Conservation (phyloP, 805 yeast genomes). For the Nakazawaea laoshanensis region DNA sequence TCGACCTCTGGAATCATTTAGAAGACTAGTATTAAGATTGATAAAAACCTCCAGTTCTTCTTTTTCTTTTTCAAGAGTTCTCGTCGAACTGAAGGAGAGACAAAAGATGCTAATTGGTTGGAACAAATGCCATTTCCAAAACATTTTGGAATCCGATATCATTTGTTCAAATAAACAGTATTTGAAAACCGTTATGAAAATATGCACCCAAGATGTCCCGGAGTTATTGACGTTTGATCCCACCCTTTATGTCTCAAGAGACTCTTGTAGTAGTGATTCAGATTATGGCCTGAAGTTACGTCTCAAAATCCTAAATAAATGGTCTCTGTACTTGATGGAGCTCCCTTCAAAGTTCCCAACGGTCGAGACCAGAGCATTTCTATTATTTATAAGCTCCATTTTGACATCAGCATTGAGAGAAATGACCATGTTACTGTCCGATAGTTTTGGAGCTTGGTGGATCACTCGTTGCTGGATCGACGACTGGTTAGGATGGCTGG, state of each 20-base stretch:
- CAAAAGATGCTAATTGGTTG: constrained; percentile 40
- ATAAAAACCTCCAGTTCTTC: constrained; percentile 37
- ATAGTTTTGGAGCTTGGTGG: constrained; percentile 71
- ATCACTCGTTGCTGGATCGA: constrained; percentile 67
- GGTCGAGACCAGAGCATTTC: constrained; percentile 47
- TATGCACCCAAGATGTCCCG: constrained; percentile 28
- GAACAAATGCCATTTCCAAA: constrained; percentile 30
- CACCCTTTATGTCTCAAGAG: too few relatives aligned
- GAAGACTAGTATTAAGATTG: constrained; percentile 43
- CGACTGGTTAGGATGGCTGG: constrained; percentile 61
- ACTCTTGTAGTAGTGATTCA: constrained; percentile 10
- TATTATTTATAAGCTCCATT: constrained; percentile 43
- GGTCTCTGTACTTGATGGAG: constrained; percentile 27
- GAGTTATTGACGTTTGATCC: constrained; percentile 18
- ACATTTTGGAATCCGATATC: constrained; percentile 10
- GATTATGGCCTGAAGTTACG: background rate
- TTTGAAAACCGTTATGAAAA: constrained; percentile 21
- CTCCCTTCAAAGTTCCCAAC: constrained; percentile 35
- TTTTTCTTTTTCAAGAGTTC: constrained; percentile 5
- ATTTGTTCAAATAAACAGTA: constrained; percentile 15
- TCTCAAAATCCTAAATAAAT: constrained; percentile 12
- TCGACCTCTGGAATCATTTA: constrained; percentile 43
- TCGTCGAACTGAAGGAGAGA: constrained; percentile 19
- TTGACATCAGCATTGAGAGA: constrained; percentile 56
- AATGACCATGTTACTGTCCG: constrained; percentile 47